These are phyloP conservation scores for Arthroderma uncinatum DNA, from an alignment of 2,329 filamentous ascomycete genomes.

Conservation along the genomic window DNA sequence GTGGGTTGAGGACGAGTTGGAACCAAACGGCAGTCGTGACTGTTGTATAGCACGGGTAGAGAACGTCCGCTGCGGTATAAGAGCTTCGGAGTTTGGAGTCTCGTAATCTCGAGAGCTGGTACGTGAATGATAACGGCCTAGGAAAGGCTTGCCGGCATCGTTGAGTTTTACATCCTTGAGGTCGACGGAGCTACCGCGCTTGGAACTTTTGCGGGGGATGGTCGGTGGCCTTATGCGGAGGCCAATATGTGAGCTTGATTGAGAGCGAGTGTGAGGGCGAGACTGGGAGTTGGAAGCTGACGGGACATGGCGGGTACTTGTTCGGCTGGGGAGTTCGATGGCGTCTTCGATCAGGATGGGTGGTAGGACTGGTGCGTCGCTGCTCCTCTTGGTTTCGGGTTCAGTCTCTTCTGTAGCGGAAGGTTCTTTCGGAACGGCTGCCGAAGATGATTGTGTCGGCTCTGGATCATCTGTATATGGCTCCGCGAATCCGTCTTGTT, in stretches of 20 bases:
- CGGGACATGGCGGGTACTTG: conserved; percentile 43
- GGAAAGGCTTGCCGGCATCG: background rate
- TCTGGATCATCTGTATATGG: conserved; percentile 48
- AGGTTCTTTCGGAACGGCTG: conserved; percentile 10
- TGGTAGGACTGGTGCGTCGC: conserved; percentile 47
- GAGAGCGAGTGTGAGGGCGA: background rate
- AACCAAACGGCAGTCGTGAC: conserved; percentile 33
- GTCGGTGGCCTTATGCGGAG: conserved; percentile 39
- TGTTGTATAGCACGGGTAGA: background rate
- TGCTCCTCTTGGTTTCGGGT: background rate
- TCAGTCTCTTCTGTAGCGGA: background rate
- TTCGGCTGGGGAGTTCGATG: conserved; percentile 54
- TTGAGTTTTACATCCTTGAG: background rate
- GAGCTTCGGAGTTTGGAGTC: background rate
- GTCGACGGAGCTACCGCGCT: conserved; percentile 32
- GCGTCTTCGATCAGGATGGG: conserved; percentile 48
- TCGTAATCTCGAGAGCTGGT: conserved; percentile 7
- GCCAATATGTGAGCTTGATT: conserved; percentile 9
- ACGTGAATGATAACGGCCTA: conserved; percentile 12
- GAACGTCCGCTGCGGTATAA: background rate
- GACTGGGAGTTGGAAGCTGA: conserved; percentile 21
- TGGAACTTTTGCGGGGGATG: conserved; percentile 64
- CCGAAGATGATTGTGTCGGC: conserved; percentile 13
- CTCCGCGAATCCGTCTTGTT: conserved; percentile 50
- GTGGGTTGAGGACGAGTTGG: conserved; percentile 27